Percentiles rank a stretch among this genome's conserved stretches.
These are phyloP conservation scores for Phoma herbarum DNA, from an alignment of 2,329 filamentous ascomycete genomes.

Conservation along the genomic window DNA sequence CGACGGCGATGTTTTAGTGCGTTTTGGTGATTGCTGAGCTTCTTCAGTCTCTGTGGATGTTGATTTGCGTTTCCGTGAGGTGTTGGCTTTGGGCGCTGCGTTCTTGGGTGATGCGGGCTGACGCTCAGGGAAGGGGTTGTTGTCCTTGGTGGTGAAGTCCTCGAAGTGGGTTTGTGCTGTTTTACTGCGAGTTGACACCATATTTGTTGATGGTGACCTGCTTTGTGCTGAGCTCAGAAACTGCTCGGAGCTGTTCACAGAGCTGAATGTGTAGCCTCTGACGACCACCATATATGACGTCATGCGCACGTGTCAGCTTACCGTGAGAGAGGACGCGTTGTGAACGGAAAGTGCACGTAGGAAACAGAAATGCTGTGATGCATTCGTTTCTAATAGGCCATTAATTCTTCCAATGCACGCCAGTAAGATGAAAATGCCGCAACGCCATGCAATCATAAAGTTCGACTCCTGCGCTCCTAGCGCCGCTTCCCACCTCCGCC, in stretches of 20 bases:
- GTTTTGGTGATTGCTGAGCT: no score
- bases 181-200: neutral
- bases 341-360: neutral
- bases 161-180: no score
- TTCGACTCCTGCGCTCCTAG: slow-evolving; percentile 13
- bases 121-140: no score
- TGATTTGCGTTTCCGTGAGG: no score
- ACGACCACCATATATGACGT: neutral
- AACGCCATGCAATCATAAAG: slow-evolving; percentile 18
- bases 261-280: neutral
- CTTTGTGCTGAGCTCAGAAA: neutral
- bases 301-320: neutral
- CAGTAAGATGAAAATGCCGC: neutral
- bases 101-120: no score
- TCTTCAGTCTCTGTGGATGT: no score
- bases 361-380: neutral
- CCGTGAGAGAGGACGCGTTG: neutral
- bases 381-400: slow-evolving; percentile 6
- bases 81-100: no score
- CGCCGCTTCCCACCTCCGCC: slow-evolving; percentile 21
- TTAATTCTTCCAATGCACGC: slow-evolving; percentile 1
- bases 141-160: no score
- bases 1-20: no score
- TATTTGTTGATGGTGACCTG: neutral
- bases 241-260: no score